Percentiles rank a stretch among this genome's conserved stretches.
Evolutionary conservation across 257 asterid genomes (phyloP).

Genomic region (Salvia splendens): DNA sequence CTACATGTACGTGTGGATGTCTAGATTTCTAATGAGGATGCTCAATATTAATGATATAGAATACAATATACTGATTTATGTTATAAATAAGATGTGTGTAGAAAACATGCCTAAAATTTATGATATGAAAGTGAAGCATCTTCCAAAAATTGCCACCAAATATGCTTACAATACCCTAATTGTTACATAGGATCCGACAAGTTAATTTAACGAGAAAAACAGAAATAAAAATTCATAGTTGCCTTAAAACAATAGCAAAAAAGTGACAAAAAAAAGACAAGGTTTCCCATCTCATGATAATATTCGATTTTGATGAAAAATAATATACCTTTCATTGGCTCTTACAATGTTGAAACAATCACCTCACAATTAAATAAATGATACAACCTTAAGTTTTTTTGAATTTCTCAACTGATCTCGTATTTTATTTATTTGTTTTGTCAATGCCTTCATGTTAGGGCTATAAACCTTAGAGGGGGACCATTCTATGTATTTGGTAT

Average conservation of each 20-base stretch:
- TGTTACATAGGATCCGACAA: slow-evolving; percentile 28
- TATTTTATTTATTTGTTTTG: slow-evolving; percentile 19
- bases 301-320: slow-evolving; percentile 9
- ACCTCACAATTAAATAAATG: background rate
- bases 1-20: no score
- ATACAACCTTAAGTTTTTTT: background rate
- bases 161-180: background rate
- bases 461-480: slow-evolving; percentile 33
- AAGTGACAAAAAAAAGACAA: background rate
- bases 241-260: background rate
- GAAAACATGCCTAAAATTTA: no score
- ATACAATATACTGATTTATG: no score
- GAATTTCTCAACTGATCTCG: no score
- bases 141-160: background rate
- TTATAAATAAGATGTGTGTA: no score
- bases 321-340: background rate
- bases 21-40: no score
- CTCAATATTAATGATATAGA: no score
- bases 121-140: no score
- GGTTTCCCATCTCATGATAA: background rate
- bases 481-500: slow-evolving; percentile 31
- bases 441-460: slow-evolving; percentile 42
- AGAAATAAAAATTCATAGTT: background rate
- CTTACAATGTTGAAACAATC: background rate
- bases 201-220: background rate